Evolutionary conservation across 2,329 filamentous ascomycete genomes (phyloP).

Genomic region (Penicillium crustosum): DNA sequence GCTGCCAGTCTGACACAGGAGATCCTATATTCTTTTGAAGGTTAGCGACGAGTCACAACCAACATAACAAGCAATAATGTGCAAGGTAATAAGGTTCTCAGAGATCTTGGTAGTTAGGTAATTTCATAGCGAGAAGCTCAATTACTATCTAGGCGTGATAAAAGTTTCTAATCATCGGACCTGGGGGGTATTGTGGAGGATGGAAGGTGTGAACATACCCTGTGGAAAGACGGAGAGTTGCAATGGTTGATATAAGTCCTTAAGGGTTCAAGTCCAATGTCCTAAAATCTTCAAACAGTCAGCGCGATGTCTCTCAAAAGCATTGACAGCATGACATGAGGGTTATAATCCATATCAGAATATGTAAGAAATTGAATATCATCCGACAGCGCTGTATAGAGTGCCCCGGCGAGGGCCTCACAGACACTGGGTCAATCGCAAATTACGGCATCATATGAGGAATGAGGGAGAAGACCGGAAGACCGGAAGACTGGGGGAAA

Average conservation of each 20-base stretch:
- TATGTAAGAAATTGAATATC: constrained; percentile 99
- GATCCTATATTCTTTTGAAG: constrained; percentile 11
- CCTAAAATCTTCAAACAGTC: constrained; percentile 26
- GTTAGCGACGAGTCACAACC: constrained; percentile 25
- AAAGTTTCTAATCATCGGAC: constrained; percentile 65
- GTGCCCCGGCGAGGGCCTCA: constrained; percentile 90
- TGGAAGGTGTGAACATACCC: constrained; percentile 27
- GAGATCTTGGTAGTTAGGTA: constrained; percentile 67
- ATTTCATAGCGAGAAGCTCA: constrained; percentile 61
- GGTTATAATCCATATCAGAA: constrained; percentile 65
- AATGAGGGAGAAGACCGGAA: constrained; percentile 7
- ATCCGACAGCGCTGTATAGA: constrained; percentile 71
- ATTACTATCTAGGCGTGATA: constrained; percentile 66
- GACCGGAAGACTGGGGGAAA: background rate
- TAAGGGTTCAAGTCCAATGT: background rate
- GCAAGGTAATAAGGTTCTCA: constrained; percentile 50
- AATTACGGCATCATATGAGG: constrained; percentile 89
- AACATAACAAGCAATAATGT: constrained; percentile 16
- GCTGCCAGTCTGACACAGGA: background rate
- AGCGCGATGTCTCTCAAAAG: constrained; percentile 18
- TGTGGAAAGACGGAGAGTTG: background rate
- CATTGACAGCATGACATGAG: constrained; percentile 7
- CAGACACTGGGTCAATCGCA: constrained; percentile 88
- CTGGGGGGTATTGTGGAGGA: constrained; percentile 14
- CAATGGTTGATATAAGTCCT: background rate